Evolutionary conservation across 257 asterid species (phyloP).

Genomic region (Solanum corneliomulleri): DNA sequence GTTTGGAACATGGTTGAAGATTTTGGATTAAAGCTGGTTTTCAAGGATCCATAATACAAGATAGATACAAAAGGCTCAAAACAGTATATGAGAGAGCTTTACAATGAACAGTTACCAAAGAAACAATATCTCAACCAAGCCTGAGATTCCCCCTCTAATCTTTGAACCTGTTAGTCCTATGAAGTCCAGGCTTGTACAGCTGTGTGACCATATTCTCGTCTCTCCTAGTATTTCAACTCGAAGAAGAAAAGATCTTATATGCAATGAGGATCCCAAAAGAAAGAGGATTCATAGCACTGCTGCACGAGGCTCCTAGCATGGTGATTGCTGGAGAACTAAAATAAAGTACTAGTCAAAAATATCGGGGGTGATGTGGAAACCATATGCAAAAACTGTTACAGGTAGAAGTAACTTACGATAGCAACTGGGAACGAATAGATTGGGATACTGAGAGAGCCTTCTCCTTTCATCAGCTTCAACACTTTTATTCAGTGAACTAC

Average conservation of each 20-base stretch:
- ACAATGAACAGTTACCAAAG: neutral
- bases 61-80: neutral
- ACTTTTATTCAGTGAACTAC: neutral
- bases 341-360: neutral
- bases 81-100: neutral
- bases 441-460: neutral
- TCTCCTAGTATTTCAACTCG: neutral
- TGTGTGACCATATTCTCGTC: neutral
- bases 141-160: neutral
- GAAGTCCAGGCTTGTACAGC: neutral
- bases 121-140: neutral
- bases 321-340: neutral
- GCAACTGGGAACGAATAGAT: neutral
- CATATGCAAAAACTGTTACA: neutral
- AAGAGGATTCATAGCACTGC: neutral
- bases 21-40: neutral
- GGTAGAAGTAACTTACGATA: neutral
- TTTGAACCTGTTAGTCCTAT: neutral
- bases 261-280: neutral
- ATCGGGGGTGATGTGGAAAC: neutral
- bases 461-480: neutral
- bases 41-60: neutral
- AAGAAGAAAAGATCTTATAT: neutral
- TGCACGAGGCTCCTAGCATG: neutral
- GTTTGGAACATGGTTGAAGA: neutral